Evolutionary conservation across 202 grass and related monocot genomes (phyloP).

Genomic region (Elaeis oleifera): DNA sequence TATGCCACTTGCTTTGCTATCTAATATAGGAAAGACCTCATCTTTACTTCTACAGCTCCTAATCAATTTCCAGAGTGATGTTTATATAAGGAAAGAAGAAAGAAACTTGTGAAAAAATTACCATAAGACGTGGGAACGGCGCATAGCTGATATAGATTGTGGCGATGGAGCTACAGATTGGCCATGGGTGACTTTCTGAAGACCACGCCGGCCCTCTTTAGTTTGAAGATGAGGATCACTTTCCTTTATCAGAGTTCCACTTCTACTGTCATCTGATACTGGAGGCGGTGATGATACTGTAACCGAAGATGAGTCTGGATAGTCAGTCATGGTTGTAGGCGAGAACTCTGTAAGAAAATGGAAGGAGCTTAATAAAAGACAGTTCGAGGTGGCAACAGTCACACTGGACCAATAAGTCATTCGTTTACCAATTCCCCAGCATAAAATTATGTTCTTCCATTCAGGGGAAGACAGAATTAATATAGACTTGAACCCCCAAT

Average conservation of each 20-base stretch:
- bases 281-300: conserved; percentile 25
- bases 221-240: conserved; percentile 19
- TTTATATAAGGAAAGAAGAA: conserved; percentile 16
- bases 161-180: conserved; percentile 26
- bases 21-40: no score
- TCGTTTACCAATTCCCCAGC: no score
- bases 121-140: conserved; percentile 36
- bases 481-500: no score
- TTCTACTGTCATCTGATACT: conserved; percentile 20
- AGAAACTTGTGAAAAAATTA: conserved; percentile 16
- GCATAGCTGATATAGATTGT: conserved; percentile 5
- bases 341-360: conserved; percentile 13
- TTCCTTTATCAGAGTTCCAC: conserved; percentile 16
- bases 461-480: no score
- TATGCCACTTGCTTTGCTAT: no score
- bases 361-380: conserved; percentile 5
- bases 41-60: no score
- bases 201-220: conserved; percentile 15
- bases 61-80: not conserved
- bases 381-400: conserved; percentile 6
- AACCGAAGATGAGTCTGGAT: conserved; percentile 16
- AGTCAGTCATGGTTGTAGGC: conserved; percentile 18
- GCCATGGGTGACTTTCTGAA: conserved; percentile 19
- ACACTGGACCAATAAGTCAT: not conserved
- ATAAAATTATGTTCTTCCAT: no score